Conservation (phyloP, 345 rosid genomes). For the Nephelium lappaceum region DNA sequence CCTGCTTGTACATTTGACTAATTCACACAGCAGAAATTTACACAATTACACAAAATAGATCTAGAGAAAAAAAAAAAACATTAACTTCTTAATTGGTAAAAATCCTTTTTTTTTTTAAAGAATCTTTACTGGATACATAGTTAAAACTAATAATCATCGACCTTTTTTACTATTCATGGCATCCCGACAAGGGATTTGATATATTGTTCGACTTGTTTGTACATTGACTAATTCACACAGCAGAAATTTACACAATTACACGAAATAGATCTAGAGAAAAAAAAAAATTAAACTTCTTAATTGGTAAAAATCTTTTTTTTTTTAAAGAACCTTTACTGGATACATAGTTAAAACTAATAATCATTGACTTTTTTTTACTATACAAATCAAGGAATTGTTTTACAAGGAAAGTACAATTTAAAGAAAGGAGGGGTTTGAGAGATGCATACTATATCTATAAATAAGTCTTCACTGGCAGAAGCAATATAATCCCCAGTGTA, state of each 20-base stretch:
- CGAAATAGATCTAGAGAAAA: background rate
- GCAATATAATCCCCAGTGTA: conserved; percentile 82
- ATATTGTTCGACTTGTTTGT: conserved; percentile 77
- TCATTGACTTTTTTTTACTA: background rate
- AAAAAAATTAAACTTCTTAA: background rate
- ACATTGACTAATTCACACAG: conserved; percentile 70
- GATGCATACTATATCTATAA: conserved; percentile 80
- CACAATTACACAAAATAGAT: background rate
- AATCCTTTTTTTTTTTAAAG: conserved; percentile 20
- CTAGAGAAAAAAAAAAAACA: background rate
- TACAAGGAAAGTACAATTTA: background rate
- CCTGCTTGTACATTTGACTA: conserved; percentile 93
- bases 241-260: background rate
- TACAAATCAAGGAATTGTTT: background rate
- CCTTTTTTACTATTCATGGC: conserved; percentile 72
- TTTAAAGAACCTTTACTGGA: background rate
- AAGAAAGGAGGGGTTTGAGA: conserved; percentile 5
- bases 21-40: conserved; percentile 25
- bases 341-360: background rate
- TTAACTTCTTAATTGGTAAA: too few relatives aligned
- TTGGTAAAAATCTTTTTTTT: too few relatives aligned
- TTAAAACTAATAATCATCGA: background rate
- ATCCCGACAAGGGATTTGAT: conserved; percentile 94
- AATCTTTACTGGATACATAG: background rate
- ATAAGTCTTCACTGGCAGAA: conserved; percentile 93